A percentile compares a stretch with the other conserved stretches of the same genome.
Conservation (phyloP, 164 flowering plant species). For the Berberis vulgaris region DNA sequence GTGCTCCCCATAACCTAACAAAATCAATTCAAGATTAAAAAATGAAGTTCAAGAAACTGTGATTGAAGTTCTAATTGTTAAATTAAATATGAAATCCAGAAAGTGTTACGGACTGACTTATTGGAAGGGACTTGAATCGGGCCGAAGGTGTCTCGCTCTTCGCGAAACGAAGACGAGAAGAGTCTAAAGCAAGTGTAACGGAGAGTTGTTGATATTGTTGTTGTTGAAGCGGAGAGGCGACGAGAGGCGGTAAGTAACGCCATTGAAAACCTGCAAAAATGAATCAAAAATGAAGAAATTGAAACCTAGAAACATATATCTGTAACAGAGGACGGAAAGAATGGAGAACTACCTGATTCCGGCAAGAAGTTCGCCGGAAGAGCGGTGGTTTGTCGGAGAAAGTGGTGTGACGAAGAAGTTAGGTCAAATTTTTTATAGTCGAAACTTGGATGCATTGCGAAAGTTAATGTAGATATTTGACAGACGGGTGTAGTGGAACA, state of each 20-base stretch:
- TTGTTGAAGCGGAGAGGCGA: slow-evolving; percentile 18
- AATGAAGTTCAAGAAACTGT: background rate
- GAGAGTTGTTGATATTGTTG: slow-evolving; percentile 12
- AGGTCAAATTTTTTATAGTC: too few relatives aligned
- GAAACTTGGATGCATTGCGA: too few relatives aligned
- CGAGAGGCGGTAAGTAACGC: slow-evolving; percentile 32
- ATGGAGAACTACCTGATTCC: too few relatives aligned
- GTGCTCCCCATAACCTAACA: slow-evolving; percentile 93
- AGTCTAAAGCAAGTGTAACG: slow-evolving; percentile 17
- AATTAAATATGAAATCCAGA: background rate
- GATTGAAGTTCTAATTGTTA: background rate
- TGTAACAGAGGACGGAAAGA: too few relatives aligned
- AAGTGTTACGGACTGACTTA: slow-evolving; percentile 35
- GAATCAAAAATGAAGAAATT: background rate
- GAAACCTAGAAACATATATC: slow-evolving; percentile 7
- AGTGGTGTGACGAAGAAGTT: too few relatives aligned
- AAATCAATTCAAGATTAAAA: background rate
- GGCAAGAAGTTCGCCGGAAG: too few relatives aligned
- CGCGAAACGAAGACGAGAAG: slow-evolving; percentile 25
- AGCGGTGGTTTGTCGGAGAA: too few relatives aligned
- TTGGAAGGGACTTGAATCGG: slow-evolving; percentile 73
- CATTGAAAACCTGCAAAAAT: slow-evolving; percentile 21
- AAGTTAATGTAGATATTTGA: too few relatives aligned
- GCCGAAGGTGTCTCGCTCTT: slow-evolving; percentile 71
- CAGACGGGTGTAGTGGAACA: too few relatives aligned